Evolutionary conservation across 2,329 filamentous ascomycete genomes (phyloP).

Genomic region (Microascus cirrosus): DNA sequence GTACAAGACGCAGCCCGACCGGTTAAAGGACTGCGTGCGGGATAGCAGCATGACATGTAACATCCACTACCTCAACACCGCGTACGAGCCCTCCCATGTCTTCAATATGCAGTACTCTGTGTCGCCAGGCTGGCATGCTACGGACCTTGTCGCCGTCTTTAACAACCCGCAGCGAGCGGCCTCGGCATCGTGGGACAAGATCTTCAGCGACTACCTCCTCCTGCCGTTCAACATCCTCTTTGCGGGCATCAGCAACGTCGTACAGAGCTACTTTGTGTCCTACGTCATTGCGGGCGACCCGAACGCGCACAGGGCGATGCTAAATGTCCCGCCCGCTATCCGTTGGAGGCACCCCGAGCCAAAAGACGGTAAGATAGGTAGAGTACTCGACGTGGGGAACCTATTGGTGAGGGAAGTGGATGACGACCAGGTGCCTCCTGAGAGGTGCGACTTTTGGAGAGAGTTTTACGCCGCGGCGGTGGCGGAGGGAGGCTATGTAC

Average conservation of each 20-base stretch:
- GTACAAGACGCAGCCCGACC: slow-evolving; percentile 16
- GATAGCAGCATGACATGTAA: slow-evolving; percentile 25
- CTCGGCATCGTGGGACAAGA: slow-evolving; percentile 10
- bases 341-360: slow-evolving; percentile 19
- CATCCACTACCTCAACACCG: slow-evolving; percentile 23
- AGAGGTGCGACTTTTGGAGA: slow-evolving; percentile 22
- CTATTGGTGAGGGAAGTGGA: slow-evolving; percentile 16
- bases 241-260: slow-evolving; percentile 19
- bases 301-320: slow-evolving; percentile 18
- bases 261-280: slow-evolving; percentile 27
- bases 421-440: slow-evolving; percentile 16
- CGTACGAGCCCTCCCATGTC: slow-evolving; percentile 18
- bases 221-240: slow-evolving; percentile 19
- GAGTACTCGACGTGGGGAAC: slow-evolving; percentile 22
- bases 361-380: slow-evolving; percentile 12
- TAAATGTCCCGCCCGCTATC: slow-evolving; percentile 21
- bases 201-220: slow-evolving; percentile 14
- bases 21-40: slow-evolving; percentile 17
- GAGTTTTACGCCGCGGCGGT: slow-evolving; percentile 13
- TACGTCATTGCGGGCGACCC: slow-evolving; percentile 27
- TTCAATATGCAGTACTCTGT: slow-evolving; percentile 29
- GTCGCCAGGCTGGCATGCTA: slow-evolving; percentile 24
- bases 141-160: slow-evolving; percentile 28
- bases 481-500: slow-evolving; percentile 18
- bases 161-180: slow-evolving; percentile 18